phyloP scores from a whole-genome alignment of 352 stramenopile genomes.

The Globisporangium heterothallicum region DNA sequence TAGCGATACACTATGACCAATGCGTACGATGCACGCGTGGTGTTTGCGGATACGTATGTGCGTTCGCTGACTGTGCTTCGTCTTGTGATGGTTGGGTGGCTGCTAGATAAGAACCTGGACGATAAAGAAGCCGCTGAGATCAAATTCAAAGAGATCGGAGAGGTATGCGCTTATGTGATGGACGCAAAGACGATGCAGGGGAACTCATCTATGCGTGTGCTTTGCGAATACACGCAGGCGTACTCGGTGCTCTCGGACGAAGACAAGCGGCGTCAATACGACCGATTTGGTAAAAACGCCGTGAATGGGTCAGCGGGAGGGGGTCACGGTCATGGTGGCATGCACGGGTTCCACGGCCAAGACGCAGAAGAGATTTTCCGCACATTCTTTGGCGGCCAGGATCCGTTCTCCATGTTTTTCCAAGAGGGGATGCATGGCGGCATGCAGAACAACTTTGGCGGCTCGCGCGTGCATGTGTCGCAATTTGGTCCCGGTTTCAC shows the following conservation, averaged over 20 bases:
- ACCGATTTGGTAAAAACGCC: conserved; percentile 86
- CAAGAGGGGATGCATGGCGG: conserved; percentile 58
- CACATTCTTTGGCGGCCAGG: conserved; percentile 75
- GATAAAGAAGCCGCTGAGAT: conserved; percentile 82
- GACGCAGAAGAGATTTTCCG: conserved; percentile 81
- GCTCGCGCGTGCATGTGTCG: conserved; percentile 66
- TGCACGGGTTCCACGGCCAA: conserved; percentile 59
- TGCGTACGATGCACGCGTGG: not conserved
- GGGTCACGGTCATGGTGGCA: conserved; percentile 24
- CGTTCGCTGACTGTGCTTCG: too few relatives aligned
- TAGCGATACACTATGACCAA: not conserved
- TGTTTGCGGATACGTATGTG: too few relatives aligned
- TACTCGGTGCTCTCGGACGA: conserved; percentile 90
- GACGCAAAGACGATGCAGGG: not conserved
- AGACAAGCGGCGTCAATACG: conserved; percentile 85
- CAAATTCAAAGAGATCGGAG: conserved; percentile 88
- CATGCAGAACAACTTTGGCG: conserved; percentile 40
- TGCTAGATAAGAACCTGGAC: conserved; percentile 85
- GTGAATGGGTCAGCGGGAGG: conserved; percentile 35
- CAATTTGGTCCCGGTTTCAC: conserved; percentile 76
- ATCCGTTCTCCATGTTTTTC: conserved; percentile 84
- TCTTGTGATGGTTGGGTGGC: not conserved
- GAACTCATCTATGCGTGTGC: not conserved
- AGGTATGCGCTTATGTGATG: conserved; percentile 29
- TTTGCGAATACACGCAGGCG: conserved; percentile 29